phyloP scores from a whole-genome alignment of 768 basidiomycete species.

The Mycena capillaripes region DNA sequence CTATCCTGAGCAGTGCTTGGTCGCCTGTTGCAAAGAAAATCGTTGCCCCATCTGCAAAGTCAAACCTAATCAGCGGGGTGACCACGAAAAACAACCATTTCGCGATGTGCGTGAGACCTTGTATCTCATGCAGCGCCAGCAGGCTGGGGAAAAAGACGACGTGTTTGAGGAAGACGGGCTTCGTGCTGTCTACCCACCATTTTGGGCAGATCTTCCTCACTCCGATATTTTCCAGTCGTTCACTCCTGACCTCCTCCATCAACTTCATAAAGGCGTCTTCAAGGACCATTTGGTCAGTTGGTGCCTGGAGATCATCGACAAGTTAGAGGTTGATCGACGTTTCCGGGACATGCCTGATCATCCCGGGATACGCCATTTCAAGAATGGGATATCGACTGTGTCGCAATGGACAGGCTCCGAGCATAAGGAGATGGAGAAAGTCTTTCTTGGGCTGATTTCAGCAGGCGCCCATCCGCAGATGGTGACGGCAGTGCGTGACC shows the following conservation, averaged over 20 bases:
- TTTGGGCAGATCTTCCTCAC: slow-evolving; percentile 57
- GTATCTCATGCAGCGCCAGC: slow-evolving; percentile 40
- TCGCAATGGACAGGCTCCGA: slow-evolving; percentile 54
- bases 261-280: slow-evolving; percentile 65
- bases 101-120: slow-evolving; percentile 4
- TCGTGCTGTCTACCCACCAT: slow-evolving; percentile 44
- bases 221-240: slow-evolving; percentile 55
- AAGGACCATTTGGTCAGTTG: slow-evolving; percentile 58
- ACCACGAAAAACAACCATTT: slow-evolving; percentile 45
- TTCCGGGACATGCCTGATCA: slow-evolving; percentile 47
- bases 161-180: slow-evolving; percentile 37
- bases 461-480: slow-evolving; percentile 33
- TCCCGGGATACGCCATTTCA: slow-evolving; percentile 48
- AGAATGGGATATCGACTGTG: slow-evolving; percentile 48
- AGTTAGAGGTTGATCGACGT: slow-evolving; percentile 50
- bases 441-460: slow-evolving; percentile 46
- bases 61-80: slow-evolving; percentile 36
- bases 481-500: slow-evolving; percentile 29
- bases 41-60: slow-evolving; percentile 10
- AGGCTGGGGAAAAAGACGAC: slow-evolving; percentile 15
- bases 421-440: slow-evolving; percentile 46
- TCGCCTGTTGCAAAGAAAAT: slow-evolving; percentile 33
- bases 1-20: slow-evolving; percentile 25
- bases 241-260: slow-evolving; percentile 62
- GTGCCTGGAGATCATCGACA: slow-evolving; percentile 41